Percentiles rank a stretch among this genome's conserved stretches.
These are phyloP conservation scores for Ustilago cynodontis DNA, from an alignment of 1,284 basidiomycete species.

Conservation along the genomic window DNA sequence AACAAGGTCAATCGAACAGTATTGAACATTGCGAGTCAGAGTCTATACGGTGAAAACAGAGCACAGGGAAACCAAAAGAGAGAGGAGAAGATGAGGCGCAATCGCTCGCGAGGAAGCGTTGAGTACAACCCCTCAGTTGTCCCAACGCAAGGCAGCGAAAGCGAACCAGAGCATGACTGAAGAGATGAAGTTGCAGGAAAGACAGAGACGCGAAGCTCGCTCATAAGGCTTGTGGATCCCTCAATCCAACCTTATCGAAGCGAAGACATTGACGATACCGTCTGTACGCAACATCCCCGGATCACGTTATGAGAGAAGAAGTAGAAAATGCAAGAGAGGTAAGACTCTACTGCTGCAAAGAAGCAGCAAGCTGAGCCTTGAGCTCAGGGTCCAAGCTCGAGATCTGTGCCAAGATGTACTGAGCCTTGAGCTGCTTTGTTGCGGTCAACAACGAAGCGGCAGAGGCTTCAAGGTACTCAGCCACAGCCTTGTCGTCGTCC, in stretches of 20 bases:
- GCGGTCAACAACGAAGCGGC: constrained; percentile 47
- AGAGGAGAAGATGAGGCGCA: constrained; percentile 5
- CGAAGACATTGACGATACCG: not conserved
- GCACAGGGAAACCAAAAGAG: constrained; percentile 10
- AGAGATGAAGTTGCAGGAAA: not conserved
- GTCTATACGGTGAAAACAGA: constrained; percentile 42
- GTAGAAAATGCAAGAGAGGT: not conserved
- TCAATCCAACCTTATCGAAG: constrained; percentile 25
- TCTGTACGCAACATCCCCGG: not conserved
- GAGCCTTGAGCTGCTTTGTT: constrained; percentile 69
- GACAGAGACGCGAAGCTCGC: not conserved
- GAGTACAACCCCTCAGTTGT: constrained; percentile 43
- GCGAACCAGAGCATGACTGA: not conserved
- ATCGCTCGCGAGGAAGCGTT: not conserved
- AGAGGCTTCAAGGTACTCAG: constrained; percentile 63
- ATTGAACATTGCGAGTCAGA: constrained; percentile 24
- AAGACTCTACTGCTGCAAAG: constrained; percentile 21
- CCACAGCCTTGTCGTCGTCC: constrained; percentile 62
- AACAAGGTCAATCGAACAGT: not conserved
- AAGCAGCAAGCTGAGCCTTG: constrained; percentile 47
- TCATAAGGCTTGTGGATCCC: constrained; percentile 25
- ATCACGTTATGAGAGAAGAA: not conserved
- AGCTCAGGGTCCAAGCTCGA: constrained; percentile 61
- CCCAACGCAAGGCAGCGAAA: not conserved
- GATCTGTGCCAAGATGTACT: constrained; percentile 63